Conservation (phyloP, 306 rosid genomes). For the Pterocarpus santalinus region DNA sequence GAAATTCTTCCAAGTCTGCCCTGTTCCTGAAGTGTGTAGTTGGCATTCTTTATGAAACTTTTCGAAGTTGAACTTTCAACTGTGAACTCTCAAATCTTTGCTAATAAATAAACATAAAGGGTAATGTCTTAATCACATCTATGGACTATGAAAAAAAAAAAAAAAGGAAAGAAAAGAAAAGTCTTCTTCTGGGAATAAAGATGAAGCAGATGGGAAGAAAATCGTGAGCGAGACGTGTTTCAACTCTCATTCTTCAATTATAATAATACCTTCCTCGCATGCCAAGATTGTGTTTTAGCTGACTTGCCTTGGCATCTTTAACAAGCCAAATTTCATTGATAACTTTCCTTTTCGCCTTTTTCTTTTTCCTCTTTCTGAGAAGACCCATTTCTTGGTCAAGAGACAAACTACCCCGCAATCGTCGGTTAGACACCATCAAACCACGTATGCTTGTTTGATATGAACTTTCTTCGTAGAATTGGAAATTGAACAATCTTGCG, state of each 20-base stretch:
- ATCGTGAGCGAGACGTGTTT: not conserved
- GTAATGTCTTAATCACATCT: not conserved
- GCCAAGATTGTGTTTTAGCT: not conserved
- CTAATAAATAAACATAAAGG: not conserved
- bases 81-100: not conserved
- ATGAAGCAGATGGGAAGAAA: not conserved
- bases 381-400: not conserved
- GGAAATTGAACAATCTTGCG: not conserved
- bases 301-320: not conserved
- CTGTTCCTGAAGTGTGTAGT: not conserved
- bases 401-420: not conserved
- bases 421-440: not conserved
- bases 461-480: not conserved
- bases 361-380: no score
- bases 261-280: slow-evolving; percentile 4
- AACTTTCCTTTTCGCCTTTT: not conserved
- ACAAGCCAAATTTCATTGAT: not conserved
- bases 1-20: not conserved
- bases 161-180: not conserved
- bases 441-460: not conserved
- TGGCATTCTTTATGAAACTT: not conserved
- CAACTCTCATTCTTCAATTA: not conserved
- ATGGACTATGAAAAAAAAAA: not conserved
- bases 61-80: not conserved
- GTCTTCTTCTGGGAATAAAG: not conserved